phyloP scores from a whole-genome alignment of 805 yeast species.

The Cyberlindnera mississippiensis region DNA sequence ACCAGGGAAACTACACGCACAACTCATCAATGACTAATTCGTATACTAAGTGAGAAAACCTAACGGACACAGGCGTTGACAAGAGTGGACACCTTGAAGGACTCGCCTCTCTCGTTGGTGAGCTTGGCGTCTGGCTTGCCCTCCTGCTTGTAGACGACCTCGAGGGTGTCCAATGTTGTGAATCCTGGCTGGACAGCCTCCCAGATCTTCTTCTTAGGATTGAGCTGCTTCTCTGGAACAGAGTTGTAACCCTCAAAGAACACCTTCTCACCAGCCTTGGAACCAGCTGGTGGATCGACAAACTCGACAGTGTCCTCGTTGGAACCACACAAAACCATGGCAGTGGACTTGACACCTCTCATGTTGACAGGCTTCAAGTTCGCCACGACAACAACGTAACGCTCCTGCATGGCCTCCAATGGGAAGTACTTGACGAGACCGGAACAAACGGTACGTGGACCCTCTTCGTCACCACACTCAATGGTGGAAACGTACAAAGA shows the following conservation, averaged over 20 bases:
- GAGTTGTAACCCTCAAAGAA: conserved; percentile 91
- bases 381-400: conserved; percentile 87
- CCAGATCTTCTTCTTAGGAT: conserved; percentile 98
- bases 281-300: conserved; percentile 89
- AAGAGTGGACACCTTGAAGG: conserved; percentile 68
- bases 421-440: conserved; percentile 90
- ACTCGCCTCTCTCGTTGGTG: conserved; percentile 75
- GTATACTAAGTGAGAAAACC: not conserved
- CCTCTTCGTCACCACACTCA: conserved; percentile 92
- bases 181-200: conserved; percentile 91
- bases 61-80: conserved; percentile 77
- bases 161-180: conserved; percentile 69
- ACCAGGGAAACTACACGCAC: too few species aligned
- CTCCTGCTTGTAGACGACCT: conserved; percentile 75
- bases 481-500: conserved; percentile 94
- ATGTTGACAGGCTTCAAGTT: conserved; percentile 96
- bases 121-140: conserved; percentile 67
- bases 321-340: conserved; percentile 96
- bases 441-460: conserved; percentile 97
- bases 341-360: conserved; percentile 95
- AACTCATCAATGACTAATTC: too few species aligned
- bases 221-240: conserved; percentile 85
- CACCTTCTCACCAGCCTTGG: conserved; percentile 93
- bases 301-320: conserved; percentile 78
- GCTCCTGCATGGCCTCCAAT: conserved; percentile 92